Percentiles rank a stretch among this genome's conserved stretches.
Evolutionary conservation across 1,284 basidiomycete genomes (phyloP).

Genomic region (Puccinia horiana): DNA sequence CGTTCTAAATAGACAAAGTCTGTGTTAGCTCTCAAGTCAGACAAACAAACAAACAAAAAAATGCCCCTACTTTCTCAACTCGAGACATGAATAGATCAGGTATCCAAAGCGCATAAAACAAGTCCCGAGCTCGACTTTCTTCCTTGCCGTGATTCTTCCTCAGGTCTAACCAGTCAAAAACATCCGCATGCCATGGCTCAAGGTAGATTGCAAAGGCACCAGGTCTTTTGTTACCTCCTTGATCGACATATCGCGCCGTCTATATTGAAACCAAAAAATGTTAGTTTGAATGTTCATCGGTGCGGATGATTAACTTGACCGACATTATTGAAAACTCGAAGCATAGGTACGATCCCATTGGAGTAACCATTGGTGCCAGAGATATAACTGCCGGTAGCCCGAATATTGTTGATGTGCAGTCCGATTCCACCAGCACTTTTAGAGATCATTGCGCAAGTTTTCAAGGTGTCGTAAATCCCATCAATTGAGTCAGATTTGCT

Average conservation of each 20-base stretch:
- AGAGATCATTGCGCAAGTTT: constrained; percentile 98
- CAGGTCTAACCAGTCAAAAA: constrained; percentile 97
- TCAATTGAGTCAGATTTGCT: constrained; percentile 99
- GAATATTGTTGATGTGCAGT: constrained; percentile 92
- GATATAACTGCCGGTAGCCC: constrained; percentile 88
- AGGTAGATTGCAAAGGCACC: constrained; percentile 97
- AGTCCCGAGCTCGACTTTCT: constrained; percentile 91
- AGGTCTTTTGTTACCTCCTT: constrained; percentile 98
- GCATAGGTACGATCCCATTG: constrained; percentile 99
- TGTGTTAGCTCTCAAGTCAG: constrained; percentile 78
- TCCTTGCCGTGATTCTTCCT: constrained; percentile 99
- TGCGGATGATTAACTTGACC: not conserved
- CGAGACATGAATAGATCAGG: constrained; percentile 77
- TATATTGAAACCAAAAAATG: not conserved
- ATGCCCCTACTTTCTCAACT: constrained; percentile 63
- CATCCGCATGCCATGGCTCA: constrained; percentile 95
- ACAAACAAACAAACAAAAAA: constrained; percentile 7
- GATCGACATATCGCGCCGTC: constrained; percentile 97
- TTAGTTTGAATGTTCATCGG: not conserved
- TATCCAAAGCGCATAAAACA: constrained; percentile 99
- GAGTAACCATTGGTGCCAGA: constrained; percentile 96
- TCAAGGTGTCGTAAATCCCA: constrained; percentile 98
- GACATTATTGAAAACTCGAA: constrained; percentile 88
- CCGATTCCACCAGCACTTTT: constrained; percentile 99
- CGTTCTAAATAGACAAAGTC: constrained; percentile 65